Evolutionary conservation across 805 yeast genomes (phyloP).

Genomic region (Saccharomycopsis fermentans): DNA sequence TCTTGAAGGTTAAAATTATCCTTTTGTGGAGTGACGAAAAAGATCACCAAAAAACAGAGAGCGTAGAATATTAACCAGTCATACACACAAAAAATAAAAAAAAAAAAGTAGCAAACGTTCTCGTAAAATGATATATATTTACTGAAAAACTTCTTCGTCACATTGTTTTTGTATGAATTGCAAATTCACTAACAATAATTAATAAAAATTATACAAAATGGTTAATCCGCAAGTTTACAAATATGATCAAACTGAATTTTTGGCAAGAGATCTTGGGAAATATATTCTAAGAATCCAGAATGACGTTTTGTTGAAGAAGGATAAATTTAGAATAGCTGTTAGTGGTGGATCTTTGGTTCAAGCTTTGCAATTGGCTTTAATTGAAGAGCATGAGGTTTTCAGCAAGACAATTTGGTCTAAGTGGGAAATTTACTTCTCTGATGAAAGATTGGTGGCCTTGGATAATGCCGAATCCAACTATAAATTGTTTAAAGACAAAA

Average conservation of each 20-base stretch:
- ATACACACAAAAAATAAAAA: no score
- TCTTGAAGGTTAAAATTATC: no score
- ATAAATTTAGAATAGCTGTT: slow-evolving; percentile 62
- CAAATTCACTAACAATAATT: background rate
- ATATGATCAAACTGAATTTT: slow-evolving; percentile 44
- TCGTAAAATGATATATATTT: no score
- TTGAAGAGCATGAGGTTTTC: slow-evolving; percentile 41
- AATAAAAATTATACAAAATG: background rate
- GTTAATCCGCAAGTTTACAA: slow-evolving; percentile 13
- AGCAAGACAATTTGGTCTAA: slow-evolving; percentile 49
- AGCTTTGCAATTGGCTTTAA: slow-evolving; percentile 43
- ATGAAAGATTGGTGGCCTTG: slow-evolving; percentile 82
- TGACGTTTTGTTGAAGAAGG: slow-evolving; percentile 36
- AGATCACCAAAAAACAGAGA: no score
- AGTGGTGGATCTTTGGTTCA: slow-evolving; percentile 83
- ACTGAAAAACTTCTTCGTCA: no score
- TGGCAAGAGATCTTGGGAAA: slow-evolving; percentile 58
- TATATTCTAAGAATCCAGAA: slow-evolving; percentile 55
- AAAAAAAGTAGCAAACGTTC: no score
- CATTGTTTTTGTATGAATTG: no score
- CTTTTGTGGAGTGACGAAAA: no score
- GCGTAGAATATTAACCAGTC: no score
- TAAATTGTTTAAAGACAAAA: slow-evolving; percentile 67
- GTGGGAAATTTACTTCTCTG: slow-evolving; percentile 81
- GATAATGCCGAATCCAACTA: slow-evolving; percentile 78